phyloP scores from a whole-genome alignment of 164 flowering plant species.

The Tetracentron sinense region DNA sequence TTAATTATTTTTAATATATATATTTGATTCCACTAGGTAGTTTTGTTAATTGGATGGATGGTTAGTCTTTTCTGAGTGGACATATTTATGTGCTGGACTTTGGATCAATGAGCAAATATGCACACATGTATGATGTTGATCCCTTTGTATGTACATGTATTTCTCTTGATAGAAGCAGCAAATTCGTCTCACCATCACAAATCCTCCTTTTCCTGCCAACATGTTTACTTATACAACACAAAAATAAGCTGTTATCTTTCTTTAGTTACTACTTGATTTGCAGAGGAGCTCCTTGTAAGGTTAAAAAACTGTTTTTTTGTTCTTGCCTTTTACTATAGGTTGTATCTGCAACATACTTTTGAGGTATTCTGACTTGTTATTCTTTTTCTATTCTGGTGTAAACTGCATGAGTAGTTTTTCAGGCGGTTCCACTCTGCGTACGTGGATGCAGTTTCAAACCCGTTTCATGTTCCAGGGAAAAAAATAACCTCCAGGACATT shows the following conservation, averaged over 20 bases:
- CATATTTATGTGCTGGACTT: neutral
- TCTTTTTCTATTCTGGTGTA: conserved; percentile 1
- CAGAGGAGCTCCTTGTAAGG: neutral
- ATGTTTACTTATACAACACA: too few relatives aligned
- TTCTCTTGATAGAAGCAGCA: too few relatives aligned
- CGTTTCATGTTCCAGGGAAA: conserved; percentile 96
- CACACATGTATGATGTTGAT: neutral
- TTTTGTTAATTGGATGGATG: neutral
- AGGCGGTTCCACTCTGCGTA: conserved; percentile 91
- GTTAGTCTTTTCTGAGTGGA: neutral
- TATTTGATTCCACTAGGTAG: too few relatives aligned
- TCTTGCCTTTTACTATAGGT: too few relatives aligned
- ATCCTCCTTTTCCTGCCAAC: too few relatives aligned
- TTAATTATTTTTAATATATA: too few relatives aligned
- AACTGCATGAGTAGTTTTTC: conserved; percentile 55
- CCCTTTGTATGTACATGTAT: neutral
- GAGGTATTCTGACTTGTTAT: neutral
- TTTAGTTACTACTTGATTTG: too few relatives aligned
- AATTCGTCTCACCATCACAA: too few relatives aligned
- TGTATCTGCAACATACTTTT: neutral
- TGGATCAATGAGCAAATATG: neutral
- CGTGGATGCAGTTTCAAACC: conserved; percentile 96
- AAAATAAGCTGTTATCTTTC: too few relatives aligned
- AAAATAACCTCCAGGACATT: conserved; percentile 82
- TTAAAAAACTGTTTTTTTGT: too few relatives aligned